Evolutionary conservation across 139 green algal genomes (phyloP).

Genomic region (Coelastrella sp.): DNA sequence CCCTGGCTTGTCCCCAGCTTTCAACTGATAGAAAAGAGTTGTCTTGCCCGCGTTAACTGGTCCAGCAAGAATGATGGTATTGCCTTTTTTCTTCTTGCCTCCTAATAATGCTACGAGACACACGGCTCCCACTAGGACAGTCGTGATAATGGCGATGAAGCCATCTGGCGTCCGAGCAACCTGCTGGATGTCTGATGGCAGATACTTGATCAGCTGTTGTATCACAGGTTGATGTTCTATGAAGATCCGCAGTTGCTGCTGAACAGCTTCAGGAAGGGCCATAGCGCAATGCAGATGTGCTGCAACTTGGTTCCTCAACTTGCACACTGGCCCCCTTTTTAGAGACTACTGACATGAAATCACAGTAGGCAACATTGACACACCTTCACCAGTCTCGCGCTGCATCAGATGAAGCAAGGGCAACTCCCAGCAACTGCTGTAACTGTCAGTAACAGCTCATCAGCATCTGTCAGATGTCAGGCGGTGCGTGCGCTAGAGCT

Average conservation of each 20-base stretch:
- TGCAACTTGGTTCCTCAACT: no score
- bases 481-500: no score
- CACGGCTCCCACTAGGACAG: conserved; percentile 1
- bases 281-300: no score
- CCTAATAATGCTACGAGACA: conserved; percentile 13
- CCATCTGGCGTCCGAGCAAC: conserved; percentile 36
- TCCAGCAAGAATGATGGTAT: conserved; percentile 72
- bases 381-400: no score
- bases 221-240: background rate
- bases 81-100: conserved; percentile 34
- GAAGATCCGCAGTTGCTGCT: conserved; percentile 21
- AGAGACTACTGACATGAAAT: no score
- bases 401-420: no score
- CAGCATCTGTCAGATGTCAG: no score
- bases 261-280: background rate
- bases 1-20: conserved; percentile 67
- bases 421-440: no score
- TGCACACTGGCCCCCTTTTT: no score
- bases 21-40: conserved; percentile 80
- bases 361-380: no score
- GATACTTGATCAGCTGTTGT: background rate
- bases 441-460: no score
- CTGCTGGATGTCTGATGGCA: conserved; percentile 13
- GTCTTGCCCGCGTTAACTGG: conserved; percentile 83
- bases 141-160: conserved; percentile 12